phyloP scores from a whole-genome alignment of 2,329 filamentous ascomycete genomes.

The Colletotrichum lini region DNA sequence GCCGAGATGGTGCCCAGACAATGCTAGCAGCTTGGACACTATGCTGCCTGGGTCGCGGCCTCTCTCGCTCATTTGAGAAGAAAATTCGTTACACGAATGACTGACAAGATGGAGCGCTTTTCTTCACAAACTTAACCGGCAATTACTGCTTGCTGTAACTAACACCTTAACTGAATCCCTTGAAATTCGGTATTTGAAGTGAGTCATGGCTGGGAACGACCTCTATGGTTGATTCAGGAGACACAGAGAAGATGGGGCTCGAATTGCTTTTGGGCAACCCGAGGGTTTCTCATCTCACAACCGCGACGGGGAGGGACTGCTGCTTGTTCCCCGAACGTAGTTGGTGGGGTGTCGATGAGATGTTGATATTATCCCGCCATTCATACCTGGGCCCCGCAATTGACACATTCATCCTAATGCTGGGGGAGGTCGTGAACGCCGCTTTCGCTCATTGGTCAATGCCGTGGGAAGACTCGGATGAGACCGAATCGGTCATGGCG shows the following conservation, averaged over 20 bases:
- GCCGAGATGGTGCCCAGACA: slow-evolving; percentile 6
- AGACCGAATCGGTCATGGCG: slow-evolving; percentile 9
- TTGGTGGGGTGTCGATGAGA: too few relatives aligned
- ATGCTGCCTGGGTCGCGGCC: slow-evolving; percentile 7
- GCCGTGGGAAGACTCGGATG: slow-evolving; percentile 28
- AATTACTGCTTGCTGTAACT: too few relatives aligned
- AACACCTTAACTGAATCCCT: too few relatives aligned
- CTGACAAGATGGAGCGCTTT: not conserved
- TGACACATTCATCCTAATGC: not conserved
- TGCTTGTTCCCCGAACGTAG: too few relatives aligned
- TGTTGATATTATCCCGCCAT: slow-evolving; percentile 21
- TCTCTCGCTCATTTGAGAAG: not conserved
- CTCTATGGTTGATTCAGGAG: too few relatives aligned
- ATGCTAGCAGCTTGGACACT: slow-evolving; percentile 26
- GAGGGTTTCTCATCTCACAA: too few relatives aligned
- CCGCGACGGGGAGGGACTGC: too few relatives aligned
- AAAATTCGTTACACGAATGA: not conserved
- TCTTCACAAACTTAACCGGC: too few relatives aligned
- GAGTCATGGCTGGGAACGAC: too few relatives aligned
- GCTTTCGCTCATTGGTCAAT: slow-evolving; percentile 36
- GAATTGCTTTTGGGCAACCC: too few relatives aligned
- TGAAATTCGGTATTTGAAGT: too few relatives aligned
- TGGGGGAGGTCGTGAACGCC: slow-evolving; percentile 21
- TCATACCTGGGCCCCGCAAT: slow-evolving; percentile 34
- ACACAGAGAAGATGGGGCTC: too few relatives aligned